Conservation (phyloP, 805 yeast genomes). For the Kazachstania africana region DNA sequence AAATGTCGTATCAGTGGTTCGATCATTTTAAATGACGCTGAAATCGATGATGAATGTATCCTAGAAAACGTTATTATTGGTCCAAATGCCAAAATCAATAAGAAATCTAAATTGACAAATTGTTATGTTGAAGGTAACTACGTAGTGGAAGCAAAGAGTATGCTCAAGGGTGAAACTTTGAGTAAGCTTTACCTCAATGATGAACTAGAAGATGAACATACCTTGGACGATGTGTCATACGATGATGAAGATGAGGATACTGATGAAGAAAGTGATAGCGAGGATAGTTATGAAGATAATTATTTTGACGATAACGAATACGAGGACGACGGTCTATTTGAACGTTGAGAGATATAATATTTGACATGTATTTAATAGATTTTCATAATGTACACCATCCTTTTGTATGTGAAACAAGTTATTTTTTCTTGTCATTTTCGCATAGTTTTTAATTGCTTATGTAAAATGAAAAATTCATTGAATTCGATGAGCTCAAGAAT, state of each 20-base stretch:
- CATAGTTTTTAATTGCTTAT: too few relatives aligned
- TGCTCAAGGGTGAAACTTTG: slow-evolving; percentile 48
- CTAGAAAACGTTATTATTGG: slow-evolving; percentile 85
- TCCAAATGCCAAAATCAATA: slow-evolving; percentile 45
- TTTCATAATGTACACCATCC: too few relatives aligned
- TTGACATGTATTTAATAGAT: background rate
- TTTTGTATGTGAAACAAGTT: too few relatives aligned
- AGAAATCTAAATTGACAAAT: slow-evolving; percentile 55
- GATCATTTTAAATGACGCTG: slow-evolving; percentile 58
- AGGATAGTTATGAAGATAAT: slow-evolving; percentile 27
- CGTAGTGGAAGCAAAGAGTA: slow-evolving; percentile 44
- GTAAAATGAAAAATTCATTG: too few relatives aligned
- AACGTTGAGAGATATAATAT: slow-evolving; percentile 28
- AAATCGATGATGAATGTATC: slow-evolving; percentile 62
- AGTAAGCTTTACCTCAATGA: slow-evolving; percentile 17
- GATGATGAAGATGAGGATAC: slow-evolving; percentile 25
- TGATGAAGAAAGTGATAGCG: slow-evolving; percentile 22
- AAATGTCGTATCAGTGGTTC: slow-evolving; percentile 84
- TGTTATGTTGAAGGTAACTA: slow-evolving; percentile 82
- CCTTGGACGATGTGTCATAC: slow-evolving; percentile 1
- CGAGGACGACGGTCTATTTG: slow-evolving; percentile 55
- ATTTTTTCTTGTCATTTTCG: too few relatives aligned
- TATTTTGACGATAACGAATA: slow-evolving; percentile 33
- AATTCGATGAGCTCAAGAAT: background rate
- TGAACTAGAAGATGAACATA: slow-evolving; percentile 12